These are phyloP conservation scores for Cryomyces minteri DNA, from an alignment of 495 filamentous ascomycete genomes.

Conservation along the genomic window DNA sequence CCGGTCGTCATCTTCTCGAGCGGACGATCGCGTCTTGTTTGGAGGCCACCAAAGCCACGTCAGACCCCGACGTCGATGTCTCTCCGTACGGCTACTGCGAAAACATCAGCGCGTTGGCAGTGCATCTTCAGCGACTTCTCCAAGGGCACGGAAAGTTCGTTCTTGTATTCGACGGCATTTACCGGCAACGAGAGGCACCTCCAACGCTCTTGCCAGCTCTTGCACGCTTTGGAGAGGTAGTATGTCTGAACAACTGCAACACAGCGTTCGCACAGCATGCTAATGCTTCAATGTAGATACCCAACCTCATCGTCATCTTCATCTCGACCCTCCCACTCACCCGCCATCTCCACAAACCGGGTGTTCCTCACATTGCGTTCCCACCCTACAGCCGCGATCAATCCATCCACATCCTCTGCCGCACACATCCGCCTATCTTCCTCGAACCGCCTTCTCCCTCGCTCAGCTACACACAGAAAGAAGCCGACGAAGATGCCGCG, in stretches of 20 bases:
- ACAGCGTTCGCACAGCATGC: not conserved
- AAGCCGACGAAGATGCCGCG: conserved; percentile 20
- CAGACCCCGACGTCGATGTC: conserved; percentile 25
- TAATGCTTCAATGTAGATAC: conserved; percentile 38
- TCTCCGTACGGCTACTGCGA: conserved; percentile 45
- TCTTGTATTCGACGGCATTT: conserved; percentile 81
- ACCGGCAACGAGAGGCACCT: conserved; percentile 64
- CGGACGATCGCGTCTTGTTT: conserved; percentile 27
- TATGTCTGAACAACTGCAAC: conserved; percentile 20
- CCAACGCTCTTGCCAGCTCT: conserved; percentile 70
- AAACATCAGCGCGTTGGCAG: conserved; percentile 51
- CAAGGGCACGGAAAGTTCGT: conserved; percentile 40
- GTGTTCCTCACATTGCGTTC: conserved; percentile 68
- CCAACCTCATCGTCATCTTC: conserved; percentile 58
- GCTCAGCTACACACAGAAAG: conserved; percentile 33
- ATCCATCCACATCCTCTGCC: conserved; percentile 50
- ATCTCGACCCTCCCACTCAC: conserved; percentile 58
- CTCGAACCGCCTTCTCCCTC: conserved; percentile 18
- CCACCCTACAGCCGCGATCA: conserved; percentile 69
- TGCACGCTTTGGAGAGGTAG: conserved; percentile 58
- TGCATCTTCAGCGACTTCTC: conserved; percentile 40
- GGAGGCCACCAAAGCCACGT: conserved; percentile 3
- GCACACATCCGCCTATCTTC: conserved; percentile 26
- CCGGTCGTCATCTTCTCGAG: conserved; percentile 72
- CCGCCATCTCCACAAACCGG: conserved; percentile 48